A percentile compares a stretch with the other conserved stretches of the same genome.
These are phyloP conservation scores for Pulveroboletus sp. DNA, from an alignment of 768 basidiomycete species.

Conservation along the genomic window DNA sequence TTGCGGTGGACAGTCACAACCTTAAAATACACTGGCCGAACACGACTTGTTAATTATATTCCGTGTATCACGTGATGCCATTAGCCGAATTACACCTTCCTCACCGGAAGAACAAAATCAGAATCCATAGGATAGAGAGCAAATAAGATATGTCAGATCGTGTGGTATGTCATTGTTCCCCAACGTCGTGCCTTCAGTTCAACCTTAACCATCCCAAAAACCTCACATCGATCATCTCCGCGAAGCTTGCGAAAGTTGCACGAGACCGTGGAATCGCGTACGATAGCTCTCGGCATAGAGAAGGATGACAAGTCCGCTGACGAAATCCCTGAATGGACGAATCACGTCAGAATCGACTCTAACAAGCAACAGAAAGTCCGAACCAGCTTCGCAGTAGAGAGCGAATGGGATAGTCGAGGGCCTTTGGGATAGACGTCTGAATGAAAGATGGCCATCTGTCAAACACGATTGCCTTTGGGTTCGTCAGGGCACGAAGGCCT, in stretches of 20 bases:
- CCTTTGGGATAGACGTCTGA: slow-evolving; percentile 80
- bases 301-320: slow-evolving; percentile 44
- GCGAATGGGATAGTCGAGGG: slow-evolving; percentile 81
- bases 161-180: slow-evolving; percentile 16
- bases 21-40: too few relatives aligned
- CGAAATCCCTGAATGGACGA: slow-evolving; percentile 40
- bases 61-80: slow-evolving; percentile 16
- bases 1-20: neutral
- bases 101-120: neutral
- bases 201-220: neutral
- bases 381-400: slow-evolving; percentile 74
- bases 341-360: neutral
- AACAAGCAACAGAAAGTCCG: slow-evolving; percentile 21
- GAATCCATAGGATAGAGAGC: slow-evolving; percentile 7
- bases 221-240: slow-evolving; percentile 19
- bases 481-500: slow-evolving; percentile 83
- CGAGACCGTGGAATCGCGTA: slow-evolving; percentile 37
- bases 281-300: slow-evolving; percentile 49
- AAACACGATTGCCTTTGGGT: slow-evolving; percentile 79
- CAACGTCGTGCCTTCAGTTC: neutral
- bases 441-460: slow-evolving; percentile 84
- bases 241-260: slow-evolving; percentile 37
- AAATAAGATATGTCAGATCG: slow-evolving; percentile 12
- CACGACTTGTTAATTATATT: neutral
- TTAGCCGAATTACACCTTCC: neutral